Conservation (phyloP, 345 rosid species). For the Pistacia integerrima region DNA sequence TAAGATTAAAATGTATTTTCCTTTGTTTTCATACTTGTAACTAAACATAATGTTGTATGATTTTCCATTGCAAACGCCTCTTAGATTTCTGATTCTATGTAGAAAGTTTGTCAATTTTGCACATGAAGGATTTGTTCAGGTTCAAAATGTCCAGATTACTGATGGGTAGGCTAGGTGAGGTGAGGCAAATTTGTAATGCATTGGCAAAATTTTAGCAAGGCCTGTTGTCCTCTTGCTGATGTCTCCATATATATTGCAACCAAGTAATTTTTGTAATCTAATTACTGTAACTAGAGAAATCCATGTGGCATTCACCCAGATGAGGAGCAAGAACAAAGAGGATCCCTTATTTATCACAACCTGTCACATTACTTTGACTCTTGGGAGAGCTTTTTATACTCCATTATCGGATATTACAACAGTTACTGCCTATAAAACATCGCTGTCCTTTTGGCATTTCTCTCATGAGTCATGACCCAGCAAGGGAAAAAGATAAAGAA, state of each 20-base stretch:
- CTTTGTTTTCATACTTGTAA: neutral
- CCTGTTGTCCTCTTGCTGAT: slow-evolving; percentile 21
- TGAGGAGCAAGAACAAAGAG: slow-evolving; percentile 16
- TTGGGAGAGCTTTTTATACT: neutral
- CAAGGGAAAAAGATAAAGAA: slow-evolving; percentile 6
- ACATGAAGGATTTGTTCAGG: too few relatives aligned
- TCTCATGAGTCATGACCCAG: slow-evolving; percentile 4
- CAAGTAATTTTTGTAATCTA: slow-evolving; percentile 18
- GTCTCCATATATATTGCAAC: slow-evolving; percentile 18
- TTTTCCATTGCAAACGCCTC: neutral
- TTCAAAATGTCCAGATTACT: neutral
- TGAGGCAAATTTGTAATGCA: slow-evolving; percentile 32
- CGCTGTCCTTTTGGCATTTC: slow-evolving; percentile 34
- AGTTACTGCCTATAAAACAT: slow-evolving; percentile 28
- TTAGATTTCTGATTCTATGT: neutral
- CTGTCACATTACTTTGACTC: neutral
- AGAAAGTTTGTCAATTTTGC: neutral
- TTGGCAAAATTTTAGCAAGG: neutral
- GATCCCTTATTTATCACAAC: neutral
- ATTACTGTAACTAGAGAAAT: slow-evolving; percentile 9
- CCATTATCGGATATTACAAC: slow-evolving; percentile 41
- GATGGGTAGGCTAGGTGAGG: slow-evolving; percentile 21
- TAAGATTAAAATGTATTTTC: neutral
- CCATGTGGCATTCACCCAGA: slow-evolving; percentile 37
- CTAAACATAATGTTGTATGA: too few relatives aligned